Conservation (phyloP, 2,329 filamentous ascomycete species). For the Niveomyces coronatus region DNA sequence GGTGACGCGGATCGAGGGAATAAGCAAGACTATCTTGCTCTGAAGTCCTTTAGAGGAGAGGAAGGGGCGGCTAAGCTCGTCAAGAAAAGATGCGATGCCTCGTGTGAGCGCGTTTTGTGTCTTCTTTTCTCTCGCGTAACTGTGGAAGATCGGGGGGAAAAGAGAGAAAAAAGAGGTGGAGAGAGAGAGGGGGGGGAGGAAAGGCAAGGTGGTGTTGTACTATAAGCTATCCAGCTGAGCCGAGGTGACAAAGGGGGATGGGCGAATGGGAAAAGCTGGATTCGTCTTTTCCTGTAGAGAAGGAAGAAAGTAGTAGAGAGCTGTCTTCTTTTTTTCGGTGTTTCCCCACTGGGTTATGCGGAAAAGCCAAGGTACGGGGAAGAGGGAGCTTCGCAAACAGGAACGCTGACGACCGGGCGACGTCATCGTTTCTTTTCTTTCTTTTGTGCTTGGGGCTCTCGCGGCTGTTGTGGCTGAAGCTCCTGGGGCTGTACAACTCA, state of each 20-base stretch:
- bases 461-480: conserved; percentile 5
- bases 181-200: too few relatives aligned
- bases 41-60: too few relatives aligned
- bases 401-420: conserved; percentile 5
- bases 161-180: conserved; percentile 1
- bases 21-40: too few relatives aligned
- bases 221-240: too few relatives aligned
- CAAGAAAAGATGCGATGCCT: background rate
- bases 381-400: conserved; percentile 2
- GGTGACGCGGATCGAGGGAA: too few relatives aligned
- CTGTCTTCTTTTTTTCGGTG: background rate
- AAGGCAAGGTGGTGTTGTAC: too few relatives aligned
- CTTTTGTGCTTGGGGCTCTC: background rate
- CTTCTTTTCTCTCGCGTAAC: too few relatives aligned
- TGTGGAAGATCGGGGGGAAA: background rate
- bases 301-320: conserved; percentile 1
- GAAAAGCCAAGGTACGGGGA: conserved; percentile 2
- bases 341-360: conserved; percentile 1
- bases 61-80: too few relatives aligned
- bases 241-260: background rate
- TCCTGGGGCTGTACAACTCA: too few relatives aligned
- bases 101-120: too few relatives aligned
- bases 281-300: conserved; percentile 3
- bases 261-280: conserved; percentile 1
- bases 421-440: conserved; percentile 7